Percentiles rank a stretch among this genome's conserved stretches.
Conservation (phyloP, 176 grass and related monocot species). For the Elymus sibiricus region DNA sequence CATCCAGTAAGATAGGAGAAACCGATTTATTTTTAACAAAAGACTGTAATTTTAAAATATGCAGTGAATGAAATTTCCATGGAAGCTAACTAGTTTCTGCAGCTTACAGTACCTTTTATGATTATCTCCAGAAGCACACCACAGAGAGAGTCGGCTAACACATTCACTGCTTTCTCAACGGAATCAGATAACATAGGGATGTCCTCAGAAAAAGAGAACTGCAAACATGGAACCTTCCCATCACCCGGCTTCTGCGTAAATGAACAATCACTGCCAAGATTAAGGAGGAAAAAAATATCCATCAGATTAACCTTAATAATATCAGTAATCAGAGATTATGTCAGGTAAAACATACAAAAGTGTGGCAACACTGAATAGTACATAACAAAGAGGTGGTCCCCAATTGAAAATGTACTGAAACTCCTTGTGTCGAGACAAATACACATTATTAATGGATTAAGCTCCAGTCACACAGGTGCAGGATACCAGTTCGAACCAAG, state of each 20-base stretch:
- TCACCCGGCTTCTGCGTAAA: constrained; percentile 30
- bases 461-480: not conserved
- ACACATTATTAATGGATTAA: not conserved
- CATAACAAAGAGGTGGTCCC: not conserved
- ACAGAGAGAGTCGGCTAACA: constrained; percentile 66
- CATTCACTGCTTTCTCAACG: constrained; percentile 67
- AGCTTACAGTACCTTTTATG: constrained; percentile 70
- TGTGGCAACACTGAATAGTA: not conserved
- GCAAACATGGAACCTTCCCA: constrained; percentile 54
- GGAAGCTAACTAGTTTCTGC: not conserved
- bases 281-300: constrained; percentile 1
- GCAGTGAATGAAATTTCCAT: constrained; percentile 1
- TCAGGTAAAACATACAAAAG: not conserved
- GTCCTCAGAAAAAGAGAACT: constrained; percentile 61
- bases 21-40: not conserved
- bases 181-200: constrained; percentile 55
- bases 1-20: constrained; percentile 7
- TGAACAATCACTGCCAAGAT: constrained; percentile 57
- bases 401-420: not conserved
- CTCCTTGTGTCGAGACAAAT: not conserved
- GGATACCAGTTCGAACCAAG: not conserved
- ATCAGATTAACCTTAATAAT: constrained; percentile 26
- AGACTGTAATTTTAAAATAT: constrained; percentile 5
- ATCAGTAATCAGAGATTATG: not conserved
- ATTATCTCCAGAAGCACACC: constrained; percentile 85